Conservation (phyloP, 2,329 filamentous ascomycete species). For the Aspergillus piperis region DNA sequence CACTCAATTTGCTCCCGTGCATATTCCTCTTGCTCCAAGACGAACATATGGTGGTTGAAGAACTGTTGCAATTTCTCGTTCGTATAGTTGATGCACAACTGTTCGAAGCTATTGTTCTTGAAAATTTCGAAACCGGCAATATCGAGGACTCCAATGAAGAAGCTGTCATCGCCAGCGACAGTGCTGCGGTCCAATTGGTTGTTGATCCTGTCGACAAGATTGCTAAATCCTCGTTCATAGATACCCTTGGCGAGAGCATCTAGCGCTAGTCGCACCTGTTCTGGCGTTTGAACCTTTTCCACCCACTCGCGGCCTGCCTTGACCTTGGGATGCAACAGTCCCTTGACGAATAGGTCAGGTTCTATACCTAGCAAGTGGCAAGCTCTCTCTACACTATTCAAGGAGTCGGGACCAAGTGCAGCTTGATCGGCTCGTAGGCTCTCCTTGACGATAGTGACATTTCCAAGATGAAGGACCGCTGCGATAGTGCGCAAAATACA, state of each 20-base stretch:
- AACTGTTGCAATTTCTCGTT: conserved; percentile 99
- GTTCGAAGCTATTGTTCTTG: conserved; percentile 96
- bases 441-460: conserved; percentile 86
- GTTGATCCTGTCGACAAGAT: conserved; percentile 90
- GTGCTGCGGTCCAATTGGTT: conserved; percentile 84
- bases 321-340: conserved; percentile 85
- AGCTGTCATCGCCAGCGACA: conserved; percentile 79
- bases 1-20: conserved; percentile 97
- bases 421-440: conserved; percentile 90
- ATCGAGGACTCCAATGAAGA: conserved; percentile 97
- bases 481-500: conserved; percentile 85
- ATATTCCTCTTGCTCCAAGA: conserved; percentile 97
- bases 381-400: conserved; percentile 73
- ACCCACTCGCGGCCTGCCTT: conserved; percentile 98
- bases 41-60: conserved; percentile 99
- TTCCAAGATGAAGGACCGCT: conserved; percentile 89
- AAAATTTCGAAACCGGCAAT: conserved; percentile 99
- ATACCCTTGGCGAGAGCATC: conserved; percentile 96
- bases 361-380: conserved; percentile 84
- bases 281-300: conserved; percentile 95
- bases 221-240: conserved; percentile 93
- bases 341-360: conserved; percentile 80
- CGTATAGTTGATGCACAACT: conserved; percentile 99
- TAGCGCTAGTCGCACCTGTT: conserved; percentile 86
- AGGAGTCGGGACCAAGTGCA: conserved; percentile 72